These are phyloP conservation scores for Phytophthora colocasiae DNA, from an alignment of 352 stramenopile species.

Conservation along the genomic window DNA sequence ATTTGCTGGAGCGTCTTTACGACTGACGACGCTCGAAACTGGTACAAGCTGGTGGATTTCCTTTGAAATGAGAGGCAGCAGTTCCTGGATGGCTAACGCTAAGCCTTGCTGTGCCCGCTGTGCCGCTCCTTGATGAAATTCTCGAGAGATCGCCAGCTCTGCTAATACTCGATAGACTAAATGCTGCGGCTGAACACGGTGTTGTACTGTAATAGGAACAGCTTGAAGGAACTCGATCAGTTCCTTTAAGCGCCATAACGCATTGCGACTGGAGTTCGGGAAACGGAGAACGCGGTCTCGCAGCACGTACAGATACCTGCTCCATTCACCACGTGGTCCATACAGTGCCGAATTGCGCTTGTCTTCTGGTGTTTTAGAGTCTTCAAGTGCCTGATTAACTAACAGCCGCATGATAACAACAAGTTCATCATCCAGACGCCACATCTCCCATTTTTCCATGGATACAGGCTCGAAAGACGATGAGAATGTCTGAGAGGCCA, in stretches of 20 bases:
- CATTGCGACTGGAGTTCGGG: slow-evolving; percentile 33
- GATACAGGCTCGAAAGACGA: slow-evolving; percentile 56
- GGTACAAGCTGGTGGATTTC: slow-evolving; percentile 48
- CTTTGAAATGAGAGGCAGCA: slow-evolving; percentile 46
- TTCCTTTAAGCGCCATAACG: slow-evolving; percentile 44
- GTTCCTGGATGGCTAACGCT: slow-evolving; percentile 39
- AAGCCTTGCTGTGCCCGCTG: slow-evolving; percentile 48
- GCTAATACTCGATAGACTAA: slow-evolving; percentile 59
- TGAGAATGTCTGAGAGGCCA: slow-evolving; percentile 53
- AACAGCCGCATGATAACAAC: slow-evolving; percentile 41
- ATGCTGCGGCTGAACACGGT: slow-evolving; percentile 31
- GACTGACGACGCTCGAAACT: background rate
- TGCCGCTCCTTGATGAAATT: slow-evolving; percentile 46
- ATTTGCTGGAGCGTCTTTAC: background rate
- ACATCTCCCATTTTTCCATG: slow-evolving; percentile 57
- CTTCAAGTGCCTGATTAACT: slow-evolving; percentile 8
- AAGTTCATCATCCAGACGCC: slow-evolving; percentile 48
- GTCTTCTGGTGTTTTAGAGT: background rate
- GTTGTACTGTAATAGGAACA: background rate
- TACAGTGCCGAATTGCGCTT: slow-evolving; percentile 26
- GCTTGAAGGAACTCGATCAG: slow-evolving; percentile 40
- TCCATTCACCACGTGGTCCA: slow-evolving; percentile 56
- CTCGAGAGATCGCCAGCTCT: slow-evolving; percentile 60
- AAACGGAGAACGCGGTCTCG: slow-evolving; percentile 60
- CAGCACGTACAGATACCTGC: slow-evolving; percentile 61